Base-by-base conservation (phyloP, 441 rosid species). In the Isatis lusitanica region DNA sequence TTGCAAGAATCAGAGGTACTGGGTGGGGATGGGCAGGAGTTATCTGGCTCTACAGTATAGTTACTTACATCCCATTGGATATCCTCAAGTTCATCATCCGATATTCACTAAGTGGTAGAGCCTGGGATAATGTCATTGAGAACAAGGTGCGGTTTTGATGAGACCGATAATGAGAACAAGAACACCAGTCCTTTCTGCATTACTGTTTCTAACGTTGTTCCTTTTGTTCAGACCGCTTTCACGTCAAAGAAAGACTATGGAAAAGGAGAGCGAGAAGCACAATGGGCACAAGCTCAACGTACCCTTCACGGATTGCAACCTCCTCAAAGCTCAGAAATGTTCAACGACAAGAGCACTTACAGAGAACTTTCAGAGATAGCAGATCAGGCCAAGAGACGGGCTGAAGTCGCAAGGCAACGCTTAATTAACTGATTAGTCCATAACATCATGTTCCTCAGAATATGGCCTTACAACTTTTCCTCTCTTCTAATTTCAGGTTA, bases 11-110 rank as follows among this genome's bases (percentile, higher is more conserved):
- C 38, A 72, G 68, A 5, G 93, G 89, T 40, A 81, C 82, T 17
- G 93, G 93, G 6, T 88, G 93, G 93, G 87, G 93, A 75, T 86
- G 91, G 93, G 88, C 84, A 21, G 91, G 90, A 40, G 87, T 86
- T 26, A 88, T 88, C 42, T 86, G 93, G 93, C 66, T 88, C 38
- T 88, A 82, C 74, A 88, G 85, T 75, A 55, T 88, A 43, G 48
- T 86, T 40, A 68, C 69, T 74, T 82, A 79, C 77, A 61, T 82
- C 52, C 92, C 92, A 31, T 64, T 84, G 4, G 90, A 88, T 71
- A 6, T 83, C 39, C 75, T 78, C 63, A 70, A 78, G 68, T 78
- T 78, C 64, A 63, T 74, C 63, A 78, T 68, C 61, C 31, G 78
- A 31, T 78, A 78, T 59, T 16, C 75, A 5, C 64, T 78, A 5